phyloP scores from a whole-genome alignment of 208 protist species.

The Herpetomonas tarakana region DNA sequence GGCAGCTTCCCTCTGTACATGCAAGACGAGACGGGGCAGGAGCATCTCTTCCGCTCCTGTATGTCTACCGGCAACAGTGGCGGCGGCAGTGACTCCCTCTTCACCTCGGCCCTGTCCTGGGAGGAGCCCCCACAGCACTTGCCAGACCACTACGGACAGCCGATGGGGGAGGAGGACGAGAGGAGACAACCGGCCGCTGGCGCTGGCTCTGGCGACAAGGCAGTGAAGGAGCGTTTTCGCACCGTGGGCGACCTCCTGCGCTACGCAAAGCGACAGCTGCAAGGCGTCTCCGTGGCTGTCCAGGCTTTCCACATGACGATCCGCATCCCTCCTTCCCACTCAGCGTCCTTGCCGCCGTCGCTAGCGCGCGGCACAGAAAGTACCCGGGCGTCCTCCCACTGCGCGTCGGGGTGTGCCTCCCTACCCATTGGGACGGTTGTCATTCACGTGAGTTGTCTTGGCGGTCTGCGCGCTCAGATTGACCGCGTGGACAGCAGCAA shows the following conservation, averaged over 20 bases:
- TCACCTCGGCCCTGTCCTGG: background rate
- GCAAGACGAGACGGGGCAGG: too few species aligned
- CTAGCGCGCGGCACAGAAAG: background rate
- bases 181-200: too few species aligned
- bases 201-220: background rate
- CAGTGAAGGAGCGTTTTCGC: conserved; percentile 12
- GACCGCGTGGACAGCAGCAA: background rate
- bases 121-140: too few species aligned
- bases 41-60: background rate
- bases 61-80: background rate
- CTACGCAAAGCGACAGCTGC: conserved; percentile 31
- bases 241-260: conserved; percentile 29
- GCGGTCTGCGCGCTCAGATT: conserved; percentile 1
- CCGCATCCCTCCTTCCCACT: conserved; percentile 17
- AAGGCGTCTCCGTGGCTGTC: conserved; percentile 21
- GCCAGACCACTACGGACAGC: background rate
- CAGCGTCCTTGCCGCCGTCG: background rate
- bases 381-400: too few species aligned
- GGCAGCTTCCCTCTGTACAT: background rate
- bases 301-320: conserved; percentile 27
- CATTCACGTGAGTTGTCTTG: conserved; percentile 1
- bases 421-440: background rate
- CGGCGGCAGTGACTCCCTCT: background rate
- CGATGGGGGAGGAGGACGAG: too few species aligned
- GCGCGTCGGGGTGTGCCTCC: too few species aligned